Base-by-base conservation (phyloP, 805 yeast genomes). In the Saccharomycopsis sp. region DNA sequence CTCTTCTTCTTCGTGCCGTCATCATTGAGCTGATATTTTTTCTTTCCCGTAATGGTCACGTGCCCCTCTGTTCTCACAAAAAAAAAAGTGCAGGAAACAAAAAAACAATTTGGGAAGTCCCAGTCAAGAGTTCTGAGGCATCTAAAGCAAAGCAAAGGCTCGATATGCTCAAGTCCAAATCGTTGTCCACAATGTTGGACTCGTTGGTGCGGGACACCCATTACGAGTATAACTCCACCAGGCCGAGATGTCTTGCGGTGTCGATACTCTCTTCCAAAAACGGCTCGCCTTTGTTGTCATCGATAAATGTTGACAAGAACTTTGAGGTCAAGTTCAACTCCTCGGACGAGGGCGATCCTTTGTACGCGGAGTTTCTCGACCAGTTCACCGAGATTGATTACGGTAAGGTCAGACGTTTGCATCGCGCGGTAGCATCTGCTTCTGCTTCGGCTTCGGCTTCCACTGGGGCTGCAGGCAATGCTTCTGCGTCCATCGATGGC, bases 341-440 rank as follows among this genome's bases (percentile, higher is more conserved):
- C n/a, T 17, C 25, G 13, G 22, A 34, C 18, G 7, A 10, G 10
- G 21, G 30, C n/a, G 20, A 26, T 13, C 25, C 45, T 4, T 19
- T 46, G 10, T 46, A 46, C 21, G 15, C 23, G 17, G 34, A 34
- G 10, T 46, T 25, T 34, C 27, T 46, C 3, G 45, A 46, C 17
- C 49, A 46, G 27, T 46, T 46, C 26, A 46, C 49, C 5, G 13
- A 34, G 7, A 37, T 41, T 16, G 45, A 43, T 21, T 39, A 35
- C 26, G 10, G 35, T n/a, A 45, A 40, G 26, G 30, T 45, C 13
- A 17, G 25, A 13, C n/a, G n/a, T n/a, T n/a, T n/a, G n/a, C n/a
- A n/a, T n/a, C n/a, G n/a, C n/a, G n/a, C n/a, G n/a, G n/a, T n/a
- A n/a, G n/a, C n/a, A n/a, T n/a, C n/a, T n/a, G n/a, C n/a, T n/a